Base-by-base conservation (phyloP, 441 rosid genomes). In the Dalechampia spathulata region DNA sequence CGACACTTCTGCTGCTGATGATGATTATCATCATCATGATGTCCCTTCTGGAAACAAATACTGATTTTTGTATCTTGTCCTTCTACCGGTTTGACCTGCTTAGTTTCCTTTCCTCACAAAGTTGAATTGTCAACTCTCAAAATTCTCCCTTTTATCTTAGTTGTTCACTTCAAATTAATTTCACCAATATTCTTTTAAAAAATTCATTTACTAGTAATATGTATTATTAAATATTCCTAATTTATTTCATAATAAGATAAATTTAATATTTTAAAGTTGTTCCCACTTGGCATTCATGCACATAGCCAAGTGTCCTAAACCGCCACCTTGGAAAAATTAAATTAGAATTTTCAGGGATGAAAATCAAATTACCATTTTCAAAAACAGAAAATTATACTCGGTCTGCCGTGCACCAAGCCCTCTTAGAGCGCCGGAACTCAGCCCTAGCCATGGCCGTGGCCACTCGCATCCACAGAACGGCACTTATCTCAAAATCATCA, bases 391-490 rank as follows among this genome's bases (percentile, higher is more conserved):
- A 17, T 41, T 41, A 8, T 10, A 41, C 7, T 30, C 5, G 23
- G n/a, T 12, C 39, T 50, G 22, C 30, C 5, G 32, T 51, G 22
- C 15, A 17, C 28, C n/a, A 36, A 55, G 11, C 14, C 32, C 50
- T 10, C 20, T 2, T 10, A n/a, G 17, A 17, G n/a, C 20, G 12
- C 6, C 10, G 11, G 27, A 34, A 19, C 21, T 34, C 0, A 21
- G 61, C 64, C n/a, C 60, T 54, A 57, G 61, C 69, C 57, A 79
- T 79, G 89, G 28, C 10, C 22, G 17, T 38, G 43, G 82, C 78
- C 71, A 52, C 63, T 66, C 70, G 83, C 44, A 59, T 80, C 26
- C 73, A 51, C 32, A 70, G 83, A 63, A 41, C 6, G 4, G 1
- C 42, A 39, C 39, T 58, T 21, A n/a, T n/a, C n/a, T n/a, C n/a